Evolutionary conservation across 1,139 yeast genomes (phyloP).

Genomic region (Hyphopichia khmerensis): DNA sequence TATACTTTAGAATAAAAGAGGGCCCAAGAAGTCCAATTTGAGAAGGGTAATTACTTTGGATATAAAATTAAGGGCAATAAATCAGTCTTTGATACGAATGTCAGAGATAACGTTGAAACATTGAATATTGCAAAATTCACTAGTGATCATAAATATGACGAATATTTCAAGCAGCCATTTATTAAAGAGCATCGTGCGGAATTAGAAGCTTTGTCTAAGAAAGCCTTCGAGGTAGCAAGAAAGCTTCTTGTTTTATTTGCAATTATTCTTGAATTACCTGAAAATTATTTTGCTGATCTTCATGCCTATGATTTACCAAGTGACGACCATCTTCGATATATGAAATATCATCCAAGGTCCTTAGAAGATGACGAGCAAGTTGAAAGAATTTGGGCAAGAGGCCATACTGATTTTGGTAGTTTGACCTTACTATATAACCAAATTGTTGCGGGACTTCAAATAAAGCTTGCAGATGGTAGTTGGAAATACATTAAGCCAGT

Average conservation of each 20-base stretch:
- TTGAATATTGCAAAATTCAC: slow-evolving; percentile 35
- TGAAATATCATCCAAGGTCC: slow-evolving; percentile 29
- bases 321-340: slow-evolving; percentile 32
- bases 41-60: slow-evolving; percentile 31
- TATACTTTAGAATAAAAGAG: slow-evolving; percentile 25
- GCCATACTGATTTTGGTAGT: slow-evolving; percentile 32
- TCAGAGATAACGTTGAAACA: slow-evolving; percentile 29
- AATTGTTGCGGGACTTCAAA: slow-evolving; percentile 25
- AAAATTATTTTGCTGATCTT: slow-evolving; percentile 26
- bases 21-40: slow-evolving; percentile 24
- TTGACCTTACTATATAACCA: slow-evolving; percentile 28
- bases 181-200: slow-evolving; percentile 19
- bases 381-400: slow-evolving; percentile 30
- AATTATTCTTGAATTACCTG: slow-evolving; percentile 30
- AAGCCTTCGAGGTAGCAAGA: slow-evolving; percentile 21
- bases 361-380: slow-evolving; percentile 25
- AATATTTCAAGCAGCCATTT: slow-evolving; percentile 22
- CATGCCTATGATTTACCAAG: slow-evolving; percentile 30
- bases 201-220: slow-evolving; percentile 21
- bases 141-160: slow-evolving; percentile 17
- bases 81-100: slow-evolving; percentile 25
- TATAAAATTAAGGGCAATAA: slow-evolving; percentile 27
- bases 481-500: slow-evolving; percentile 33
- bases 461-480: slow-evolving; percentile 17
- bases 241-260: slow-evolving; percentile 30